These are phyloP conservation scores for Stephania japonica DNA, from an alignment of 164 flowering plant genomes.

Conservation along the genomic window DNA sequence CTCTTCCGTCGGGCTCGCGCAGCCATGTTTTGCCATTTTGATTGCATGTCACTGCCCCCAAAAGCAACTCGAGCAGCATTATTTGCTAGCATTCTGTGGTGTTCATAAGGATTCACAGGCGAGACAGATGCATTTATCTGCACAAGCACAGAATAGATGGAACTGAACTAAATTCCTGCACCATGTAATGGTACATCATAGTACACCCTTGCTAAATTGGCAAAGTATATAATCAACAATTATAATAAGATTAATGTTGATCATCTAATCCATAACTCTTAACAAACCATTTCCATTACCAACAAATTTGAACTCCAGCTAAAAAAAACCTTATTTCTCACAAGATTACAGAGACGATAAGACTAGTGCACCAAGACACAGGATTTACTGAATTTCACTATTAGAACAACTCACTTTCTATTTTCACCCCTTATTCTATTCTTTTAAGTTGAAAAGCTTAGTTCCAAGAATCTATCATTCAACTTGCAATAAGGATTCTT, in stretches of 20 bases:
- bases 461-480: neutral
- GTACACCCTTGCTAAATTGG: neutral
- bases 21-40: conserved; percentile 93
- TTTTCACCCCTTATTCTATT: neutral
- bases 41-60: conserved; percentile 88
- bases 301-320: neutral
- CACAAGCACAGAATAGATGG: conserved; percentile 6
- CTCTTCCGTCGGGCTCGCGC: conserved; percentile 85
- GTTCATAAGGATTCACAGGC: conserved; percentile 33
- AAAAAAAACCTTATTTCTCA: no score
- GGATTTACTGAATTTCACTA: neutral
- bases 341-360: neutral
- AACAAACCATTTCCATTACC: neutral
- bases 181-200: neutral
- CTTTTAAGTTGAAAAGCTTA: neutral
- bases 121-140: conserved; percentile 55
- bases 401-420: neutral
- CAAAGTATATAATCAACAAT: neutral
- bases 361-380: neutral
- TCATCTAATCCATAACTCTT: neutral
- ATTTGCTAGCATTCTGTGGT: conserved; percentile 92
- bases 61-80: conserved; percentile 94
- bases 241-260: neutral
- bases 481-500: no score
- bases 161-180: neutral